Base-by-base conservation (phyloP, 345 rosid genomes). In the Noccaea bulbosa region DNA sequence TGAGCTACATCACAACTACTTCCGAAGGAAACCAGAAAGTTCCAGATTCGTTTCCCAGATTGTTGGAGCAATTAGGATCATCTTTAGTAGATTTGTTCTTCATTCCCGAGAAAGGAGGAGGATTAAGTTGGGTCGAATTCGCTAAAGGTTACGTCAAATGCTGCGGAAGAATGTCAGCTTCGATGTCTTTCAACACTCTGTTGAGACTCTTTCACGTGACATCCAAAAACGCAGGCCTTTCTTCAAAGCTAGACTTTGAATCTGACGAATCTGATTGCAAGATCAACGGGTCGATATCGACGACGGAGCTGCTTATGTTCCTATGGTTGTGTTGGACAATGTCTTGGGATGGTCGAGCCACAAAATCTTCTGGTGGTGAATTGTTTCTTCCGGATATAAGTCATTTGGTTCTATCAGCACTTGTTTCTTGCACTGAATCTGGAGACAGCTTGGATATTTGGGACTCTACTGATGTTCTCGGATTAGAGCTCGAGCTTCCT, bases 321-420 rank as follows among this genome's bases (percentile, higher is more conserved):
- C 81, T 91, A 2, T 85, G 83, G 84, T 55, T 84, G 79, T 86
- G 90, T 75, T 94, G 97, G 99, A 59, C 87, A 33, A 79, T 89
- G 94, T 69, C 71, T 17, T 91, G 89, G 87, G 81, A 80, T 70
- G 77, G 82, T 16, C 83, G 78, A 64, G 66, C 53, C 48, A 52
- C 12, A 7, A 62, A n/a, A 37, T 12, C 67, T 37, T 57, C 71
- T 0, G 58, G 70, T 43, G 30, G 30, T 27, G 30, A 27, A 27
- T 27, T 27, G 22, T 77, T 71, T 56, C 80, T 86, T 58, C 96
- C 97, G 1, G 93, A 94, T 73, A 67, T 89, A 5, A 78, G 71
- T 69, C 86, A 83, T 74, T 54, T 91, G 77, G 70, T 87, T 8
- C 65, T 84, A 40, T 88, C 96, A 5, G 93, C 95, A 2, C 80